Evolutionary conservation across 2,329 filamentous ascomycete genomes (phyloP).

Genomic region (Nothopassalora personata): DNA sequence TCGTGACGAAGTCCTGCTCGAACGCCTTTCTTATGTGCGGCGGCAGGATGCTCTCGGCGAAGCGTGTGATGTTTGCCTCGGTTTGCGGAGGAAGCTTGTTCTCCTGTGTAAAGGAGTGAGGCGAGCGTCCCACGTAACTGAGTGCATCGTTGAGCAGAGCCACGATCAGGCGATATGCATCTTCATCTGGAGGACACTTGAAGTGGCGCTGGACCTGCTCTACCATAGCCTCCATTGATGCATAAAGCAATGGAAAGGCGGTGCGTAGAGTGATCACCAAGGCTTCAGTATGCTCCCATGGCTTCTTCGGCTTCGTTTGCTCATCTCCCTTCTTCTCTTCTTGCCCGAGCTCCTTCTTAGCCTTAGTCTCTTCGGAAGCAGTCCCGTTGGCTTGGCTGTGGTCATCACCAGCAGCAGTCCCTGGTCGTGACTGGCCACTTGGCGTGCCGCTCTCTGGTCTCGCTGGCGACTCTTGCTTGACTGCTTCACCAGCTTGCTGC

Average conservation of each 20-base stretch:
- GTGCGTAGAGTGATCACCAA: conserved; percentile 95
- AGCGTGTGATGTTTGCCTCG: conserved; percentile 92
- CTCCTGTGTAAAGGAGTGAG: conserved; percentile 79
- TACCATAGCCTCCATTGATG: conserved; percentile 99
- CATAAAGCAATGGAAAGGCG: conserved; percentile 79
- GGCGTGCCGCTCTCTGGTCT: conserved; percentile 39
- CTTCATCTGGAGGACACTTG: conserved; percentile 96
- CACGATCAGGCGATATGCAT: conserved; percentile 96
- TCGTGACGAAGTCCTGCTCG: conserved; percentile 90
- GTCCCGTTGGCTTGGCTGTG: conserved; percentile 10
- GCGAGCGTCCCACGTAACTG: conserved; percentile 84
- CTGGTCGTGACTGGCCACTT: conserved; percentile 27
- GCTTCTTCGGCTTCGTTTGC: conserved; percentile 59
- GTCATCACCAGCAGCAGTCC: conserved; percentile 45
- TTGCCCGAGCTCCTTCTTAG: conserved; percentile 37
- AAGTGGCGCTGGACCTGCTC: conserved; percentile 99
- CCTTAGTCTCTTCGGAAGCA: conserved; percentile 27
- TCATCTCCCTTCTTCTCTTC: conserved; percentile 41
- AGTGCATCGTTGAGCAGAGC: conserved; percentile 92
- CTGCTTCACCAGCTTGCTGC: conserved; percentile 54
- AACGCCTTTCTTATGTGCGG: conserved; percentile 94
- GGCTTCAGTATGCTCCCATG: conserved; percentile 95
- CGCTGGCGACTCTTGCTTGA: conserved; percentile 33
- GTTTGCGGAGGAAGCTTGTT: conserved; percentile 85
- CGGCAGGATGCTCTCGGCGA: conserved; percentile 92